phyloP scores from a whole-genome alignment of 352 stramenopile genomes.

The Sclerospora graminicola region DNA sequence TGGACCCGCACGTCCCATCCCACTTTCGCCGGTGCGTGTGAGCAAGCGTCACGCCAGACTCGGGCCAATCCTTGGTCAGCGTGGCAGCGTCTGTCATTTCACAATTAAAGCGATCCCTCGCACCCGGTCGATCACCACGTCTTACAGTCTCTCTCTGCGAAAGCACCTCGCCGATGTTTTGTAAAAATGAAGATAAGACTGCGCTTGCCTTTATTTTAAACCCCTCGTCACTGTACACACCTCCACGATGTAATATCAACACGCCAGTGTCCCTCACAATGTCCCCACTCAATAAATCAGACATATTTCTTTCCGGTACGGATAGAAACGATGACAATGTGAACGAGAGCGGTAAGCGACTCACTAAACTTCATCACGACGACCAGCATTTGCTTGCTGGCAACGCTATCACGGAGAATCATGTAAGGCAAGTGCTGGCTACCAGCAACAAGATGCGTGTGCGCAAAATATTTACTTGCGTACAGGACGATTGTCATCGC shows the following conservation, averaged over 20 bases:
- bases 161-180: slow-evolving; percentile 14
- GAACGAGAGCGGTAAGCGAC: slow-evolving; percentile 13
- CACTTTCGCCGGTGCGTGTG: slow-evolving; percentile 7
- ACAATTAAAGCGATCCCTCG: not conserved
- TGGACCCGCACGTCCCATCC: slow-evolving; percentile 12
- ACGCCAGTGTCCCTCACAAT: slow-evolving; percentile 26
- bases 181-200: slow-evolving; percentile 41
- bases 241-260: slow-evolving; percentile 7
- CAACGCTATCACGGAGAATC: slow-evolving; percentile 40
- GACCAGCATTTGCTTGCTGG: slow-evolving; percentile 27
- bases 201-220: slow-evolving; percentile 70
- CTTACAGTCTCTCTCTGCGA: no score
- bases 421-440: slow-evolving; percentile 38
- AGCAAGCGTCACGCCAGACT: slow-evolving; percentile 12
- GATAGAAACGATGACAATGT: slow-evolving; percentile 22
- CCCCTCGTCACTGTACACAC: slow-evolving; percentile 23
- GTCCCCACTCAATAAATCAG: slow-evolving; percentile 35
- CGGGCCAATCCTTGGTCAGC: slow-evolving; percentile 1
- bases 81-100: slow-evolving; percentile 5
- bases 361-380: no score
- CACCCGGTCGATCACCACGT: no score
- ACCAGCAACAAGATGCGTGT: slow-evolving; percentile 33
- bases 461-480: slow-evolving; percentile 51
- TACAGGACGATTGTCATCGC: slow-evolving; percentile 30
- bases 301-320: slow-evolving; percentile 24